Conservation (phyloP, 108 stramenopile genomes). For the Pseudonitzschia multistriata region DNA sequence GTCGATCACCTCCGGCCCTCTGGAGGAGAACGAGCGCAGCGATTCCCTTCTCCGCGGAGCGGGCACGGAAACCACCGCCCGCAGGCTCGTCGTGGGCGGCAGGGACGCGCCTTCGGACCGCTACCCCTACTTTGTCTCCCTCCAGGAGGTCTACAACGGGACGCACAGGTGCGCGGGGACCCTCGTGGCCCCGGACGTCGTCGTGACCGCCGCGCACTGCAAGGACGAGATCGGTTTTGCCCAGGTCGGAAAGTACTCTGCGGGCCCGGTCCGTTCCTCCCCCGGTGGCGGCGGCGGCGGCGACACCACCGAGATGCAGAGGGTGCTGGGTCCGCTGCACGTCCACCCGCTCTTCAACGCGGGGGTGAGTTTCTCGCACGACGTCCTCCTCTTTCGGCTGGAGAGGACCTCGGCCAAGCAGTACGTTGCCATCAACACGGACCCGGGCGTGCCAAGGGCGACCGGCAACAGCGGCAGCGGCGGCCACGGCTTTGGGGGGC, state of each 20-base stretch:
- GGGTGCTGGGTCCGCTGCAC: conserved; percentile 30
- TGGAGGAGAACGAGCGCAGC: not conserved
- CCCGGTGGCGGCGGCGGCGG: not conserved
- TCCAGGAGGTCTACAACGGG: conserved; percentile 30
- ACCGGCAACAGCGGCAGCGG: not conserved
- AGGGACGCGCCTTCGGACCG: conserved; percentile 24
- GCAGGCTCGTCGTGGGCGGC: conserved; percentile 57
- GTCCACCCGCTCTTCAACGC: conserved; percentile 50
- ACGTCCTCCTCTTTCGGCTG: conserved; percentile 56
- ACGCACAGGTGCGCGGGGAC: conserved; percentile 57
- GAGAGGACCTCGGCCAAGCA: conserved; percentile 15
- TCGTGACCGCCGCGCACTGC: conserved; percentile 74
- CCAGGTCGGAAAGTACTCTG: conserved; percentile 42
- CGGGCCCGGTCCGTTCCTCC: conserved; percentile 5
- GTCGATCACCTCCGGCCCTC: not conserved
- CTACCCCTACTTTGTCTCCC: conserved; percentile 55
- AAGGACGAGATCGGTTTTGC: conserved; percentile 15
- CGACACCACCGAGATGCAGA: conserved; percentile 10
- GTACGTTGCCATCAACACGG: conserved; percentile 39
- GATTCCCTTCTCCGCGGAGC: not conserved
- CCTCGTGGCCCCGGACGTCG: conserved; percentile 64
- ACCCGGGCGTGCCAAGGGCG: conserved; percentile 31
- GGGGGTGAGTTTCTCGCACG: conserved; percentile 28
- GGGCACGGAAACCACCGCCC: not conserved
- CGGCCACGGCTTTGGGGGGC: too few species aligned